Conservation (phyloP, 305 asterid genomes). For the Solanum hybrid region DNA sequence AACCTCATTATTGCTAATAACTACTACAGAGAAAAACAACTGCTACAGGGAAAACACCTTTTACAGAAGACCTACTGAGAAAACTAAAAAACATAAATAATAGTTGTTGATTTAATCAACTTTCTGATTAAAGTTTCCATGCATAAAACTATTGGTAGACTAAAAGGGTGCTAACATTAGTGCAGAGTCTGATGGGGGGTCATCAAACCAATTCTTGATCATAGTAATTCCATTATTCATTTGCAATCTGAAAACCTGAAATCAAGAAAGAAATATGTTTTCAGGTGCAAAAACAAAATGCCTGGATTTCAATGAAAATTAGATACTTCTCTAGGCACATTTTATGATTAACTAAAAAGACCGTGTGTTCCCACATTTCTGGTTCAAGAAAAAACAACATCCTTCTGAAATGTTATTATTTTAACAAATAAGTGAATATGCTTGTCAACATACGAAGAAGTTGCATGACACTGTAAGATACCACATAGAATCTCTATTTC, state of each 20-base stretch:
- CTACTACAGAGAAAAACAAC: too few relatives aligned
- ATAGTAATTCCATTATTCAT: conserved; percentile 84
- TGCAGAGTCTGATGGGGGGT: conserved; percentile 86
- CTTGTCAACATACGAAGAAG: background rate
- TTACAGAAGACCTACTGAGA: too few relatives aligned
- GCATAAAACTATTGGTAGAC: too few relatives aligned
- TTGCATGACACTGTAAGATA: background rate
- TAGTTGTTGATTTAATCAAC: too few relatives aligned
- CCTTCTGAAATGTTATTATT: background rate
- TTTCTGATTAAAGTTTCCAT: too few relatives aligned
- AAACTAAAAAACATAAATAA: too few relatives aligned
- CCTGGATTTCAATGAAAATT: background rate
- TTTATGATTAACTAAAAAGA: background rate
- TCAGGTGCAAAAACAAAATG: background rate
- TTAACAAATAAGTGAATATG: background rate
- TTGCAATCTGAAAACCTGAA: conserved; percentile 92
- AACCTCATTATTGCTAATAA: too few relatives aligned
- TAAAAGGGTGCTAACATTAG: background rate
- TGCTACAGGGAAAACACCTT: too few relatives aligned
- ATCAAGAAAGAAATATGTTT: conserved; percentile 1
- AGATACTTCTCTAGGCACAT: background rate
- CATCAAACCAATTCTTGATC: conserved; percentile 89
- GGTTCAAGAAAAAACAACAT: background rate
- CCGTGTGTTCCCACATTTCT: background rate
- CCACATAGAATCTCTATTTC: background rate